Conservation (phyloP, 495 filamentous ascomycete genomes). For the Staphylotrichum tortipilum region DNA sequence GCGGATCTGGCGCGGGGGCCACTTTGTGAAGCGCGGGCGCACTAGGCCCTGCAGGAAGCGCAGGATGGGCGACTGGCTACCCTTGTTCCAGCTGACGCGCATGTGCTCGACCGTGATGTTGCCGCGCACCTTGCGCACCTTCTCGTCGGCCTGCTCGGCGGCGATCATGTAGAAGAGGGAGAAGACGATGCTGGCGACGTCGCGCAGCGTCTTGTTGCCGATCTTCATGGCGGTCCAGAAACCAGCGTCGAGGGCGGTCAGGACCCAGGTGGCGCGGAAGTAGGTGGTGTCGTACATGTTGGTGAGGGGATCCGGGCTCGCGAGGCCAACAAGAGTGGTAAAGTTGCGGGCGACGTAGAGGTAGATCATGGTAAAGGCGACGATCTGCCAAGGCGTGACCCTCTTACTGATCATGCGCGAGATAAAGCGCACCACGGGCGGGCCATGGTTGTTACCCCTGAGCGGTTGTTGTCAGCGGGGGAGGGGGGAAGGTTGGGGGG, state of each 20-base stretch:
- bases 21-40: conserved; percentile 69
- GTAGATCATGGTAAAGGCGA: conserved; percentile 81
- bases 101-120: conserved; percentile 85
- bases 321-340: conserved; percentile 80
- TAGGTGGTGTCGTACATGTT: conserved; percentile 93
- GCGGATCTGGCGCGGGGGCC: conserved; percentile 68
- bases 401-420: conserved; percentile 56
- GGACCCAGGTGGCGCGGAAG: conserved; percentile 95
- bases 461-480: neutral
- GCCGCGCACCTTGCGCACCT: conserved; percentile 83
- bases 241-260: conserved; percentile 88
- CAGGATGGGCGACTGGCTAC: conserved; percentile 68
- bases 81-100: conserved; percentile 92
- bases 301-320: conserved; percentile 85
- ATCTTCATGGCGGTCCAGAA: conserved; percentile 99
- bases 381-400: conserved; percentile 80
- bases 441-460: conserved; percentile 83
- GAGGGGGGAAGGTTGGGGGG: neutral
- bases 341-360: conserved; percentile 90
- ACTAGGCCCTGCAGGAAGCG: conserved; percentile 57
- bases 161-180: conserved; percentile 83
- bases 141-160: conserved; percentile 92
- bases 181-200: conserved; percentile 74
- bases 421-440: conserved; percentile 61
- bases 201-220: conserved; percentile 68